Conservation (phyloP, 768 basidiomycete species). For the Leccinum variicolor region DNA sequence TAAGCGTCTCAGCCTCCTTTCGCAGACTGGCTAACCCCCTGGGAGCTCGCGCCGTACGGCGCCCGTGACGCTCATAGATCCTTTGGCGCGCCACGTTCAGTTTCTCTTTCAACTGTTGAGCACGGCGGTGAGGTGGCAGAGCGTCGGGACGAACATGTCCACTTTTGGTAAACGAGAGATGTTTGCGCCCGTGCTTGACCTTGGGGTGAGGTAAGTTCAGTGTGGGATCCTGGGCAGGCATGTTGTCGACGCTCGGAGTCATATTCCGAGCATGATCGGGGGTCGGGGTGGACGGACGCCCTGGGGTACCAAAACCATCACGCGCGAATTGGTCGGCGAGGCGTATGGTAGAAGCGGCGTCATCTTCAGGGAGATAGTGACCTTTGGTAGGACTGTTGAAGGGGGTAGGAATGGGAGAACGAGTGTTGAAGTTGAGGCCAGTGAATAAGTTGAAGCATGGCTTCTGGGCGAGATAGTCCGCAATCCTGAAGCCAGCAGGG, state of each 20-base stretch:
- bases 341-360: constrained; percentile 6
- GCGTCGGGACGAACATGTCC: neutral
- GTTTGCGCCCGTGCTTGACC: constrained; percentile 14
- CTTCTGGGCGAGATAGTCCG: constrained; percentile 13
- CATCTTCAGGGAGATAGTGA: neutral
- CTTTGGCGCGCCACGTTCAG: constrained; percentile 4
- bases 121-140: constrained; percentile 3
- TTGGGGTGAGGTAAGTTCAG: constrained; percentile 6
- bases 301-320: neutral
- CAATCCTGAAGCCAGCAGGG: constrained; percentile 30
- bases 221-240: neutral
- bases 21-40: constrained; percentile 3
- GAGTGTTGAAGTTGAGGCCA: constrained; percentile 4
- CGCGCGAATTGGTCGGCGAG: constrained; percentile 3
- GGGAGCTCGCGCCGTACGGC: constrained; percentile 1
- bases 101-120: constrained; percentile 6
- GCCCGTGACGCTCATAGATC: neutral
- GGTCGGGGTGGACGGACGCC: neutral
- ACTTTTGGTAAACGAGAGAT: constrained; percentile 4
- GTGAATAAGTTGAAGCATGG: constrained; percentile 21
- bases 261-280: neutral
- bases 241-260: neutral
- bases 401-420: constrained; percentile 17
- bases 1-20: constrained; percentile 15
- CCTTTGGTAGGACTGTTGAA: constrained; percentile 15